Percentiles rank a stretch among this genome's conserved stretches.
These are phyloP conservation scores for Sphagnum tenellum DNA, from an alignment of 225 moss, liverwort and hornwort species.

Conservation along the genomic window DNA sequence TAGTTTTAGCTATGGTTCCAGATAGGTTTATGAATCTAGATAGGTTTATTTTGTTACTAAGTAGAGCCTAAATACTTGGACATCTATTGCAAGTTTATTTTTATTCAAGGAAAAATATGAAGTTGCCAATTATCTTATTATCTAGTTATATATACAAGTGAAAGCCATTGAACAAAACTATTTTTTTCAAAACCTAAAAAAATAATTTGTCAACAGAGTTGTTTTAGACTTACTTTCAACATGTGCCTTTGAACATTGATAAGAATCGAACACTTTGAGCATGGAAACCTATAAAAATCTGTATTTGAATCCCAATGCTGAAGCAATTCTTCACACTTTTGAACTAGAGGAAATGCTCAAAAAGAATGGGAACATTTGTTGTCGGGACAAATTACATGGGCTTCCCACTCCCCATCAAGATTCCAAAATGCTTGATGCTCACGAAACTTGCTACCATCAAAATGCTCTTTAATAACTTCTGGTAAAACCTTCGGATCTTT, in stretches of 20 bases:
- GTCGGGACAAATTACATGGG: neutral
- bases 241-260: too few species aligned
- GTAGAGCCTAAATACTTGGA: too few species aligned
- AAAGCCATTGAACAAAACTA: too few species aligned
- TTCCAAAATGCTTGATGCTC: neutral
- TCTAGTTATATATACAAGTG: too few species aligned
- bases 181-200: too few species aligned
- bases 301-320: neutral
- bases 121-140: too few species aligned
- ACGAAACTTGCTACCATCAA: neutral
- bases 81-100: too few species aligned
- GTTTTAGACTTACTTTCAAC: too few species aligned
- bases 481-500: neutral
- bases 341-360: neutral
- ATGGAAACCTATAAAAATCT: neutral
- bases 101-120: too few species aligned
- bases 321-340: neutral
- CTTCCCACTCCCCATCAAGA: neutral
- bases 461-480: neutral
- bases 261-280: neutral
- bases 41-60: too few species aligned
- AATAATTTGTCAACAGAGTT: neutral
- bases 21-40: too few species aligned
- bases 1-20: too few species aligned
- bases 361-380: neutral